These are phyloP conservation scores for Coemansia erecta DNA, from an alignment of 192 early-diverging fungal species.

Conservation along the genomic window DNA sequence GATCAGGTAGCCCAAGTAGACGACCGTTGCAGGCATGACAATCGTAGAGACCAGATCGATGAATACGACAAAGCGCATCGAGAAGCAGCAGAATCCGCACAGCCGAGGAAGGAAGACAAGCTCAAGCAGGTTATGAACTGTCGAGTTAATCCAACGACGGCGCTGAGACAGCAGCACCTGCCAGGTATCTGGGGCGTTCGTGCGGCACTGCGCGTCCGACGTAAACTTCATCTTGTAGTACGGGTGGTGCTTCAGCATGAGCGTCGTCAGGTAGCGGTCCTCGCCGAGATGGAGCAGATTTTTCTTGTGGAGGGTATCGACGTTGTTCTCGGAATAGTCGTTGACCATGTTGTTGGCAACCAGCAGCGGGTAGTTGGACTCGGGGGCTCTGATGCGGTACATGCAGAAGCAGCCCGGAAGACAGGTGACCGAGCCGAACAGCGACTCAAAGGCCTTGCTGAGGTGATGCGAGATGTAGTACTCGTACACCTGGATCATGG, in stretches of 20 bases:
- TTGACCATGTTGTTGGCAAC: constrained; percentile 81
- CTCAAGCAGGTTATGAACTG: constrained; percentile 98
- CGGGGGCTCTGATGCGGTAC: constrained; percentile 94
- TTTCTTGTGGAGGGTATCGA: constrained; percentile 98
- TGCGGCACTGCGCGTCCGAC: constrained; percentile 91
- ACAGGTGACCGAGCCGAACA: constrained; percentile 98
- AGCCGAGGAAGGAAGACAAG: constrained; percentile 89
- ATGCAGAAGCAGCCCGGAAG: constrained; percentile 99
- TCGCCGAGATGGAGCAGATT: constrained; percentile 98
- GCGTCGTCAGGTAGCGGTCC: constrained; percentile 94
- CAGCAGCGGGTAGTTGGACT: constrained; percentile 88
- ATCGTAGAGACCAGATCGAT: constrained; percentile 93
- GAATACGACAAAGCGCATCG: constrained; percentile 96
- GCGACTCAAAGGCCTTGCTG: constrained; percentile 96
- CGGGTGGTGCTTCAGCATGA: constrained; percentile 98
- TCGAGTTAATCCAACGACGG: constrained; percentile 99
- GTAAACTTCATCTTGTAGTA: constrained; percentile 95
- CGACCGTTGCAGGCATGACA: constrained; percentile 90
- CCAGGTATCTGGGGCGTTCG: constrained; percentile 96
- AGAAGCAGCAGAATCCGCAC: constrained; percentile 98
- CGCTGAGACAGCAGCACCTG: constrained; percentile 95
- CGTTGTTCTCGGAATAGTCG: constrained; percentile 92
- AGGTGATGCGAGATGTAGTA: constrained; percentile 99
- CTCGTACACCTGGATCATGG: constrained; percentile 99
- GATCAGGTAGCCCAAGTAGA: constrained; percentile 86